These are phyloP conservation scores for Entomortierella lignicola DNA, from an alignment of 192 early-diverging fungal genomes.

Conservation along the genomic window DNA sequence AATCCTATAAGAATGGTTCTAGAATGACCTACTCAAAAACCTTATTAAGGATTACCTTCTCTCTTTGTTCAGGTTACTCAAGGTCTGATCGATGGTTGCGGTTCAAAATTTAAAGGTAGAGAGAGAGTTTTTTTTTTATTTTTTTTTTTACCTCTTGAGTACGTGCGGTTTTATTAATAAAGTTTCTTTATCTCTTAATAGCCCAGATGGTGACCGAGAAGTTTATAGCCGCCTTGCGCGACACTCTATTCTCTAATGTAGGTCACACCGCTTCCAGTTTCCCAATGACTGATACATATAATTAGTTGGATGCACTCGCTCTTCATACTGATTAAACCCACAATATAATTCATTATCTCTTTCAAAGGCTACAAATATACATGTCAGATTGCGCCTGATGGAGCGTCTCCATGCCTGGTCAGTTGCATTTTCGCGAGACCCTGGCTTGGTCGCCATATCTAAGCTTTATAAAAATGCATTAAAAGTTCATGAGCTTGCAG, in stretches of 20 bases:
- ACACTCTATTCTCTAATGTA: background rate
- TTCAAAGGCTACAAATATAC: background rate
- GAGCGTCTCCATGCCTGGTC: conserved; percentile 10
- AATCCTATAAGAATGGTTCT: background rate
- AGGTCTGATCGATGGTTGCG: conserved; percentile 7
- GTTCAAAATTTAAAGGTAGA: conserved; percentile 16
- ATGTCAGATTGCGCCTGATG: conserved; percentile 3
- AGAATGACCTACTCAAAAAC: too few relatives aligned
- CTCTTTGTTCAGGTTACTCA: conserved; percentile 9
- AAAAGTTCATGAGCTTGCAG: background rate
- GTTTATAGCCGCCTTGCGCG: background rate
- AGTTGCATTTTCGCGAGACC: background rate
- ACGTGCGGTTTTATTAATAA: background rate
- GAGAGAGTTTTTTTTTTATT: background rate
- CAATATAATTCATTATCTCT: background rate
- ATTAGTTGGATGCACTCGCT: too few relatives aligned
- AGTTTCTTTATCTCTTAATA: too few relatives aligned
- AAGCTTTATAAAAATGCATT: background rate
- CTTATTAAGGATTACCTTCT: too few relatives aligned
- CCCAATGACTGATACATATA: too few relatives aligned
- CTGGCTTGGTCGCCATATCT: background rate
- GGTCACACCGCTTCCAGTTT: background rate
- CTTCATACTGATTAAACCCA: background rate
- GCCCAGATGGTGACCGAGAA: conserved; percentile 6
- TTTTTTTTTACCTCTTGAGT: background rate